A percentile compares a stretch with the other conserved stretches of the same genome.
Evolutionary conservation across 1,139 yeast genomes (phyloP).

Genomic region (Zygosaccharomyces pseudobailii): DNA sequence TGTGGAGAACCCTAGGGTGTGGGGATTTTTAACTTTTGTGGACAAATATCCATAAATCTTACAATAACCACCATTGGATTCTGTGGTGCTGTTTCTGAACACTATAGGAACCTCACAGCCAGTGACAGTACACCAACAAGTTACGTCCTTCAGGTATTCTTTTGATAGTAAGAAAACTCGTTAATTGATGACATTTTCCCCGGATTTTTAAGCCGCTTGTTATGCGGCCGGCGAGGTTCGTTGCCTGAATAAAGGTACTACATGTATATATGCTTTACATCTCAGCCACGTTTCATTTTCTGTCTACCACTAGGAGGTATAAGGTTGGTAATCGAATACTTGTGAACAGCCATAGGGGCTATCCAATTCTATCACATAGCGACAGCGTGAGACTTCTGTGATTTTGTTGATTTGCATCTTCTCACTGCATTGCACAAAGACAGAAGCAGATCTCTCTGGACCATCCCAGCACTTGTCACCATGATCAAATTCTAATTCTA

Average conservation of each 20-base stretch:
- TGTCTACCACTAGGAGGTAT: background rate
- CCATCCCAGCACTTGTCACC: conserved; percentile 98
- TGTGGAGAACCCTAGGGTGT: conserved; percentile 2
- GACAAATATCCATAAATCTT: background rate
- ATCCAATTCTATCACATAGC: conserved; percentile 55
- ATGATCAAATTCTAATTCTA: conserved; percentile 44
- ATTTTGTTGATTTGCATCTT: conserved; percentile 54
- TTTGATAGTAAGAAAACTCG: background rate
- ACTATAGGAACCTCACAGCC: too few relatives aligned
- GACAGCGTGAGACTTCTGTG: conserved; percentile 86
- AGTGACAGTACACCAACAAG: too few relatives aligned
- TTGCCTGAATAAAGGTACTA: background rate
- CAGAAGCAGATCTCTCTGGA: conserved; percentile 68
- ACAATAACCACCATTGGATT: background rate
- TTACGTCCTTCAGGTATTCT: too few relatives aligned
- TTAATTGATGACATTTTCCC: background rate
- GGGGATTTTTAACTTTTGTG: background rate
- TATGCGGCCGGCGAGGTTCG: background rate
- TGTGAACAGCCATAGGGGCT: conserved; percentile 68
- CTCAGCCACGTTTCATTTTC: background rate
- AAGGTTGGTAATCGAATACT: conserved; percentile 11
- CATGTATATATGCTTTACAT: background rate
- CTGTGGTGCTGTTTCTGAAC: background rate
- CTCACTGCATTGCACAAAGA: conserved; percentile 65
- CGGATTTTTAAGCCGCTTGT: background rate